Percentiles rank a stretch among this genome's conserved stretches.
These are phyloP conservation scores for Mucor mucedo DNA, from an alignment of 371 early-diverging fungal species.

Conservation along the genomic window DNA sequence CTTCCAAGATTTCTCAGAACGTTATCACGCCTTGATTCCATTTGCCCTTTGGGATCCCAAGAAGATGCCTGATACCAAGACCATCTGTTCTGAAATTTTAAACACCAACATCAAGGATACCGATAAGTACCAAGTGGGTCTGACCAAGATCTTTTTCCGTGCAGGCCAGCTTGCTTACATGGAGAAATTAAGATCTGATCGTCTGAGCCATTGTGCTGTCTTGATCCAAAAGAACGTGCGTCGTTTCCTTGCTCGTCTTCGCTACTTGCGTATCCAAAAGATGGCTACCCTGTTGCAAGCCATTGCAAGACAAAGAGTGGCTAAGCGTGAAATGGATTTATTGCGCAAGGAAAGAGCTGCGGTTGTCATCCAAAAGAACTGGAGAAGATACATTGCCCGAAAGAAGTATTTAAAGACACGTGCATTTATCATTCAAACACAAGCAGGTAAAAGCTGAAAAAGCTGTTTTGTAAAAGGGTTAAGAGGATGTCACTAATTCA, in stretches of 20 bases:
- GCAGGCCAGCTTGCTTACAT: slow-evolving; percentile 94
- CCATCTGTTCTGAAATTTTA: slow-evolving; percentile 70
- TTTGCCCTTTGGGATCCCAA: slow-evolving; percentile 69
- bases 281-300: slow-evolving; percentile 65
- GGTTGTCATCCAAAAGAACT: slow-evolving; percentile 73
- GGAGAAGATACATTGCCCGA: slow-evolving; percentile 72
- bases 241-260: slow-evolving; percentile 71
- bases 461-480: background rate
- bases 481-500: too few species aligned
- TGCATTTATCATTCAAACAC: slow-evolving; percentile 40
- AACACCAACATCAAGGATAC: slow-evolving; percentile 70
- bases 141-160: slow-evolving; percentile 98
- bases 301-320: slow-evolving; percentile 65
- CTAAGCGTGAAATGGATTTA: slow-evolving; percentile 52
- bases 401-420: slow-evolving; percentile 53
- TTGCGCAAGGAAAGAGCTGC: slow-evolving; percentile 79
- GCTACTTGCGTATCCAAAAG: slow-evolving; percentile 62
- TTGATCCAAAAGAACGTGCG: slow-evolving; percentile 90
- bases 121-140: slow-evolving; percentile 95
- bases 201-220: slow-evolving; percentile 76
- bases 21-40: slow-evolving; percentile 82
- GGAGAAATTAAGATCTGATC: slow-evolving; percentile 88
- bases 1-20: slow-evolving; percentile 90
- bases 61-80: slow-evolving; percentile 47
- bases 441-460: slow-evolving; percentile 45